Percentiles rank a stretch among this genome's conserved stretches.
Conservation (phyloP, 1,284 basidiomycete genomes). For the Retiboletus flavoniger region DNA sequence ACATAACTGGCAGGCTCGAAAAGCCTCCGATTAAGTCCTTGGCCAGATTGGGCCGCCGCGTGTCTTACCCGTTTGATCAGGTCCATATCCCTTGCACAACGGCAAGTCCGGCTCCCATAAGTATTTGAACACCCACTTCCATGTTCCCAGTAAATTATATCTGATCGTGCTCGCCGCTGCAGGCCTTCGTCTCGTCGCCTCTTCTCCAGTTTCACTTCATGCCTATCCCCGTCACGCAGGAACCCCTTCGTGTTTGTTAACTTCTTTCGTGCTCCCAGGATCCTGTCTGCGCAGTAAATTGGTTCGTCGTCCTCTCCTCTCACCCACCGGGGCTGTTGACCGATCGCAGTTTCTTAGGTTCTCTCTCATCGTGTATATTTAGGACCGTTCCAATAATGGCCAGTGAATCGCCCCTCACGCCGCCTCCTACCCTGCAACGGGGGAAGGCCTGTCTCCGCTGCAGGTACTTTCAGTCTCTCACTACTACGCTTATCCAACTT, state of each 20-base stretch:
- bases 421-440: slow-evolving; percentile 34
- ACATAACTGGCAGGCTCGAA: slow-evolving; percentile 10
- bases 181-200: background rate
- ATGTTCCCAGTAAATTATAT: slow-evolving; percentile 33
- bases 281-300: slow-evolving; percentile 1
- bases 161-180: slow-evolving; percentile 19
- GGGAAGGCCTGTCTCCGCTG: slow-evolving; percentile 39
- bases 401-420: slow-evolving; percentile 31
- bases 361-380: slow-evolving; percentile 31
- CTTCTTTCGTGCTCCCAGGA: background rate
- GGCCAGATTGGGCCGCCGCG: slow-evolving; percentile 27
- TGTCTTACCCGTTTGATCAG: slow-evolving; percentile 29
- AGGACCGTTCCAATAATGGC: slow-evolving; percentile 37
- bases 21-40: slow-evolving; percentile 22
- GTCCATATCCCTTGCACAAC: slow-evolving; percentile 28
- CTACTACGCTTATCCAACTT: background rate
- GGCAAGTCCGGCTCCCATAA: slow-evolving; percentile 29
- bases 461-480: slow-evolving; percentile 29
- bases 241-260: slow-evolving; percentile 10
- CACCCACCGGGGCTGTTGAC: background rate
- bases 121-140: slow-evolving; percentile 31
- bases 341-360: slow-evolving; percentile 21
- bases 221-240: slow-evolving; percentile 19
- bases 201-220: slow-evolving; percentile 22
- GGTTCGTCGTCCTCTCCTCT: slow-evolving; percentile 5